Evolutionary conservation across 179 eudicot species (phyloP), one percentile per base, ranked within the genome.

Genomic region (Amaranthus tricolor): DNA sequence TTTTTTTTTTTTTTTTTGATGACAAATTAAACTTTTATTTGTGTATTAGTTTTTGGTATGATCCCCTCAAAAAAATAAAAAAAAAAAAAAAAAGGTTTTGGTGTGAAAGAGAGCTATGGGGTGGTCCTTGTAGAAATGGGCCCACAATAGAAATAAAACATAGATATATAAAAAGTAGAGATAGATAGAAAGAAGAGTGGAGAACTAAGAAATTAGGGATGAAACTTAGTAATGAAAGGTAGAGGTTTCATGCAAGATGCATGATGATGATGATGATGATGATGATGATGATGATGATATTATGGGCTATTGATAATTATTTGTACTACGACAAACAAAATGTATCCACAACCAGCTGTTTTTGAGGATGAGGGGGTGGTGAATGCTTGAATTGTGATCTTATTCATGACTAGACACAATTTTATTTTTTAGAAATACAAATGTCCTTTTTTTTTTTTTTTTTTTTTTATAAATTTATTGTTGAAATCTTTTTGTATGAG

Each of bases 31-130:
- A 31, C 63, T 9, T 43, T 40, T 13, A 17, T 66, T 65, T 56
- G 74, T 62, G 70, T 56, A 53, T 44, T 45, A 70, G 74, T 31
- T n/a, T n/a, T n/a, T n/a, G n/a, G n/a, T n/a, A n/a, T n/a, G n/a
- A n/a, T n/a, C n/a, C n/a, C n/a, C n/a, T n/a, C n/a, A n/a, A n/a
- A n/a, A n/a, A n/a, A n/a, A n/a, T n/a, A n/a, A n/a, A n/a, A n/a
- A n/a, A n/a, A n/a, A n/a, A n/a, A n/a, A n/a, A n/a, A n/a, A n/a
- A n/a, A n/a, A n/a, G n/a, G n/a, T n/a, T 21, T 51, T 70, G 76
- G 76, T 77, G 65, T 76, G 70, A 53, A 68, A 70, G 84, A 73
- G 76, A 76, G 68, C 62, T 75, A 74, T 57, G 79, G 79, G 62
- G 81, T 84, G 85, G 84, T 63, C 75, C 73, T 53, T 57, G 40